phyloP scores from a whole-genome alignment of 176 grass and related monocot species.

The Musa beccarii region DNA sequence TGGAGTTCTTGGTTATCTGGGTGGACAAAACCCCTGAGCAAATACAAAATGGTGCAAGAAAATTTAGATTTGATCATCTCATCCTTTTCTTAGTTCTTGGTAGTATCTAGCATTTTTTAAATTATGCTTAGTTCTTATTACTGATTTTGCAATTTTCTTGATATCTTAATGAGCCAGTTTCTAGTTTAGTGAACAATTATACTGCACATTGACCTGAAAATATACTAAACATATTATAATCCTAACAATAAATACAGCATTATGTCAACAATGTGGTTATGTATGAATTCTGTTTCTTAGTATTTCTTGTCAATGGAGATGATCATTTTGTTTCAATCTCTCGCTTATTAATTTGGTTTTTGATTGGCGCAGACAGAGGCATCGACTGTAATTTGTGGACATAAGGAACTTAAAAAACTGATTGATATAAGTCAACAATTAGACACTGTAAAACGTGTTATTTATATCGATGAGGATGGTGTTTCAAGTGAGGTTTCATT shows the following conservation, averaged over 20 bases:
- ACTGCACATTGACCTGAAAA: background rate
- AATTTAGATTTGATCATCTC: background rate
- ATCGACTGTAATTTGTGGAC: slow-evolving; percentile 74
- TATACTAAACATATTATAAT: background rate
- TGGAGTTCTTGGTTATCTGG: no score
- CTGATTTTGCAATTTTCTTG: background rate
- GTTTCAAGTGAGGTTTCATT: slow-evolving; percentile 38
- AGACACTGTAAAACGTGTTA: slow-evolving; percentile 47
- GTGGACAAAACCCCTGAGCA: no score
- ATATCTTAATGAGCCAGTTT: background rate
- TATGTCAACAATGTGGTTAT: background rate
- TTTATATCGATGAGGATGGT: slow-evolving; percentile 89
- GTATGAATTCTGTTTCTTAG: background rate
- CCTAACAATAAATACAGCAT: background rate
- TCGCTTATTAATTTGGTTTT: slow-evolving; percentile 1
- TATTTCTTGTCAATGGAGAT: background rate
- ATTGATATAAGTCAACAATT: slow-evolving; percentile 55
- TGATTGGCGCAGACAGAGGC: slow-evolving; percentile 51
- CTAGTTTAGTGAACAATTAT: background rate
- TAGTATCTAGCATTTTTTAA: background rate
- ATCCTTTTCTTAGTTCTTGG: background rate
- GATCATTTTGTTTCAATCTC: background rate
- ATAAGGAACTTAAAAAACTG: slow-evolving; percentile 83
- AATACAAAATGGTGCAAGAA: no score
- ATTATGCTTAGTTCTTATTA: background rate